phyloP scores from a whole-genome alignment of 192 early-diverging fungal genomes.

The Chytriomyces sp. region DNA sequence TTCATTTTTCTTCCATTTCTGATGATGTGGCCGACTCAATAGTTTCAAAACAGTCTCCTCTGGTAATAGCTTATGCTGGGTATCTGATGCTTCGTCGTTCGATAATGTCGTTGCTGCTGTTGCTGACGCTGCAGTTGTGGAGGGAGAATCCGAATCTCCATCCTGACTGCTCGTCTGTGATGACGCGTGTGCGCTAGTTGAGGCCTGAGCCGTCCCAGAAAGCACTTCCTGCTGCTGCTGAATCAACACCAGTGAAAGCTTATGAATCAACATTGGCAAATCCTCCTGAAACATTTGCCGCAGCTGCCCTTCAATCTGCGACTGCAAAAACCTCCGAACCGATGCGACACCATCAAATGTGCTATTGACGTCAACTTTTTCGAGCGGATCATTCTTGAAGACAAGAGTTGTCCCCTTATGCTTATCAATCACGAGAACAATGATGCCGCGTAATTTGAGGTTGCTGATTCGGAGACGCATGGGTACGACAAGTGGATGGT shows the following conservation, averaged over 20 bases:
- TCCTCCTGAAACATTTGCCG: slow-evolving; percentile 75
- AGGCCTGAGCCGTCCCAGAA: not conserved
- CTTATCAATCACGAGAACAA: slow-evolving; percentile 93
- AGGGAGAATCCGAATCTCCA: not conserved
- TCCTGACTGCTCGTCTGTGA: not conserved
- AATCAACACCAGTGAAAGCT: slow-evolving; percentile 72
- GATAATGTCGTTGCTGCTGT: not conserved
- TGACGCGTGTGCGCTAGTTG: not conserved
- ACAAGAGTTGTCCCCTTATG: slow-evolving; percentile 93
- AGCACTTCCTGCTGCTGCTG: slow-evolving; percentile 39
- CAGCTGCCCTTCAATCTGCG: slow-evolving; percentile 88
- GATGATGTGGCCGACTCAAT: slow-evolving; percentile 43
- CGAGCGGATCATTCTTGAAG: slow-evolving; percentile 97
- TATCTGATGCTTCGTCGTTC: not conserved
- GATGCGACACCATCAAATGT: slow-evolving; percentile 94
- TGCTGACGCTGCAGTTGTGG: not conserved
- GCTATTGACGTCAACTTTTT: slow-evolving; percentile 91
- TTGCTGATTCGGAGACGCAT: slow-evolving; percentile 92
- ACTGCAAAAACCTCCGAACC: slow-evolving; percentile 85
- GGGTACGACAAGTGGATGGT: slow-evolving; percentile 92
- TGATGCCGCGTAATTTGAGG: slow-evolving; percentile 86
- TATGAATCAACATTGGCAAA: slow-evolving; percentile 90
- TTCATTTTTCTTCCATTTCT: slow-evolving; percentile 59
- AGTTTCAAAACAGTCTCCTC: slow-evolving; percentile 29
- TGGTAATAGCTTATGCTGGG: not conserved